These are phyloP conservation scores for Pythium chondricola DNA, from an alignment of 352 stramenopile genomes.

Conservation along the genomic window DNA sequence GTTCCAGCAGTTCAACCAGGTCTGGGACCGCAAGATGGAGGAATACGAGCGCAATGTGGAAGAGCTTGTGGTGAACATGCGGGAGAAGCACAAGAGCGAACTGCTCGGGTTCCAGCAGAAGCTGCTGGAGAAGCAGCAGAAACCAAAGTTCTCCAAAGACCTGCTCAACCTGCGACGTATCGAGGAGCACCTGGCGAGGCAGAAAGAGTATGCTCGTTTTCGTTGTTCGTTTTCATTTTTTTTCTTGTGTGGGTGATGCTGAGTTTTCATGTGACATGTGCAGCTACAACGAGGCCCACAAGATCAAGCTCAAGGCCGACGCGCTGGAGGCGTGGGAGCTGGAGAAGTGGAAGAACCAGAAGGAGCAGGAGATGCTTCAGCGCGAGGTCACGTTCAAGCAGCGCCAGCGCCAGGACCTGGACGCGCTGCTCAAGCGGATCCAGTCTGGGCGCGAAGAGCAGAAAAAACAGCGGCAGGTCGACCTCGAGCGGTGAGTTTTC, in stretches of 20 bases:
- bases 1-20: conserved; percentile 96
- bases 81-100: conserved; percentile 82
- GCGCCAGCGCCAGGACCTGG: conserved; percentile 89
- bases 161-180: conserved; percentile 91
- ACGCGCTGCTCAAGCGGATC: conserved; percentile 92
- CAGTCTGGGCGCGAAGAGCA: conserved; percentile 92
- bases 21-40: conserved; percentile 95
- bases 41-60: conserved; percentile 93
- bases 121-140: conserved; percentile 87
- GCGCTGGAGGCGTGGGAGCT: conserved; percentile 92
- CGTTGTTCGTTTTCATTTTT: too few relatives aligned
- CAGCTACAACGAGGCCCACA: conserved; percentile 92
- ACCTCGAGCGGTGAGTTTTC: conserved; percentile 91
- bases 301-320: conserved; percentile 96
- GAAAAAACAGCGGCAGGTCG: conserved; percentile 93
- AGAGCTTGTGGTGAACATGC: conserved; percentile 88
- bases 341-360: conserved; percentile 92
- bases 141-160: conserved; percentile 93
- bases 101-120: conserved; percentile 92
- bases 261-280: background rate
- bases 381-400: conserved; percentile 94
- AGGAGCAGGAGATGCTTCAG: conserved; percentile 94
- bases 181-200: conserved; percentile 88
- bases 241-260: background rate
- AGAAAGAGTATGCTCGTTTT: conserved; percentile 86